Evolutionary conservation across 768 basidiomycete species (phyloP), one percentile per base, ranked within the genome.

Genomic region (Suillus spraguei): DNA sequence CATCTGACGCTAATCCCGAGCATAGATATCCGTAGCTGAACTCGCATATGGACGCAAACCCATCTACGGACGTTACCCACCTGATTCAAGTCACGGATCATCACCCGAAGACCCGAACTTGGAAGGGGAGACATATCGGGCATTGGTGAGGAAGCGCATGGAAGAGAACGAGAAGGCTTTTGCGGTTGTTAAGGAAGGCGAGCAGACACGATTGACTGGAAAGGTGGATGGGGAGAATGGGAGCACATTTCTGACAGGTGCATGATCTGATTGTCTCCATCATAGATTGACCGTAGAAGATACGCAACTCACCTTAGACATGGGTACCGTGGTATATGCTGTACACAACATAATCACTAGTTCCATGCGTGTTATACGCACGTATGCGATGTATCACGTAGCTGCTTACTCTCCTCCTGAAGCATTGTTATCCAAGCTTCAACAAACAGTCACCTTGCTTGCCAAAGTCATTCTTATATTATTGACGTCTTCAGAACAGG

Each of bases 51-150:
- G 73, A 14, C 75, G 70, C 38, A 54, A 74, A 11, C 75, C 90
- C 0, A 69, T 72, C 5, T 94, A 85, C 65, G 82, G 83, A 41
- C 82, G 85, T 16, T 87, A 82, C 72, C 88, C 90, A 20, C 78
- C 81, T 0, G 24, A 28, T 32, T 8, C 47, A 8, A 28, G 47
- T 49, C 32, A 39, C 13, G 39, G 20, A 22, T 39, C 55, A 22
- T 36, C 20, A 9, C 4, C 9, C 1, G 24, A 39, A 58, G 56
- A 41, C 17, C 10, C 16, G 16, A 4, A 52, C 16, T 32, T 3
- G 16, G 22, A 56, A 58, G 80, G 79, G 3, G 65, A 65, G 33
- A 66, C 74, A 46, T 74, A 76, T 58, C 61, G 41, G 44, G 41
- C 61, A 3, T 44, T 64, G 0, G 69, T 60, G 55, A 44, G 28